Percentiles rank a stretch among this genome's conserved stretches.
Conservation (phyloP, 345 rosid species). For the Erucastrum elatum region DNA sequence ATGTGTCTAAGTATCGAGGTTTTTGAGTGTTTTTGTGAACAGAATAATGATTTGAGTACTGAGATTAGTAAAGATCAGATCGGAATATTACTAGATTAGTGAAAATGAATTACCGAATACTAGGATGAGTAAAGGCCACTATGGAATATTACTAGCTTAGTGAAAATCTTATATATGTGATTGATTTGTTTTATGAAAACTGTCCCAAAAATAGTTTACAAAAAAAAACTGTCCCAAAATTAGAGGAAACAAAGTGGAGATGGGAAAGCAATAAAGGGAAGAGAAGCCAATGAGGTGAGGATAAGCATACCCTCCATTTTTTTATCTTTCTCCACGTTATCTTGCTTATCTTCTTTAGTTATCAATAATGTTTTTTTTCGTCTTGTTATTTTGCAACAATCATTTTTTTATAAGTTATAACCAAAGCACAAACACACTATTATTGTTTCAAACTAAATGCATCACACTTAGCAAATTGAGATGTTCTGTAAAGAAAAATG, state of each 20-base stretch:
- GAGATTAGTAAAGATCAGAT: not conserved
- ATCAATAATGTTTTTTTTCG: not conserved
- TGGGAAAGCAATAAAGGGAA: slow-evolving; percentile 26
- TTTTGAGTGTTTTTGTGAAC: not conserved
- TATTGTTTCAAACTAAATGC: slow-evolving; percentile 9
- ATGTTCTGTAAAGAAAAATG: not conserved
- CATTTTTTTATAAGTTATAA: not conserved
- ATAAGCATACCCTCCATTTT: slow-evolving; percentile 27
- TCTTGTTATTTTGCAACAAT: not conserved
- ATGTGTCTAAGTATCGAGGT: not conserved
- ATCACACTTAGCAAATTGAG: not conserved
- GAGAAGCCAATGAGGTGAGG: slow-evolving; percentile 29
- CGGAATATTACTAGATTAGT: not conserved
- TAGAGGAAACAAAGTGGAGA: slow-evolving; percentile 32
- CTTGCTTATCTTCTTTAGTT: slow-evolving; percentile 19
- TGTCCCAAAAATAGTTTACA: not conserved
- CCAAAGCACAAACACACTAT: not conserved
- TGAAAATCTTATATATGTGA: not conserved
- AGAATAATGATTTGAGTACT: not conserved
- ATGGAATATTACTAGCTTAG: slow-evolving; percentile 6
- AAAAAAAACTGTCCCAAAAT: not conserved
- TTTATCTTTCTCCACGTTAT: slow-evolving; percentile 29
- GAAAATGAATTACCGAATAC: not conserved
- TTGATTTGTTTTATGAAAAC: not conserved
- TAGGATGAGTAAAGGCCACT: not conserved